Evolutionary conservation across 148 eudicot species (phyloP).

Genomic region (Rhododendron griersonianum): DNA sequence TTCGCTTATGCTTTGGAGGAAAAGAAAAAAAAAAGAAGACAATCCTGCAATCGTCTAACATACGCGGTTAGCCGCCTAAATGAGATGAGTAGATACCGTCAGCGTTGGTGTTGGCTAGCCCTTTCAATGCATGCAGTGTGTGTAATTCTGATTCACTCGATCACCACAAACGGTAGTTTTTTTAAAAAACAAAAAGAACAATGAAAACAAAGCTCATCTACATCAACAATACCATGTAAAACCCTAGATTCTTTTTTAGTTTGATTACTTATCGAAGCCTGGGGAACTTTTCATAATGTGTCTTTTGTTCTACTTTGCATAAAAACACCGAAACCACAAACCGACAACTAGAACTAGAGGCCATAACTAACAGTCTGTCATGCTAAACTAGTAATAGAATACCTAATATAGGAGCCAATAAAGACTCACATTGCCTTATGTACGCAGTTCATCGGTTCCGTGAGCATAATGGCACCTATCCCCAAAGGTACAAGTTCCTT

Average conservation of each 20-base stretch:
- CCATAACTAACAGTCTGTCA: background rate
- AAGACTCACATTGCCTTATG: constrained; percentile 15
- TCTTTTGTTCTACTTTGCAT: background rate
- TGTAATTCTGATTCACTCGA: background rate
- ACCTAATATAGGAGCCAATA: background rate
- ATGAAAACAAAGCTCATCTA: too few relatives aligned
- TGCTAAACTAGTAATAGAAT: background rate
- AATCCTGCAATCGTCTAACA: too few relatives aligned
- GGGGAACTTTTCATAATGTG: background rate
- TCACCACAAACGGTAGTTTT: background rate
- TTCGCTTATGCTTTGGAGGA: too few relatives aligned
- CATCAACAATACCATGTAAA: background rate
- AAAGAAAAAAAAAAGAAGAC: too few relatives aligned
- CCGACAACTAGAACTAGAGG: background rate
- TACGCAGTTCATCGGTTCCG: constrained; percentile 66
- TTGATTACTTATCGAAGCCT: background rate
- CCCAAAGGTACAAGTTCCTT: constrained; percentile 77
- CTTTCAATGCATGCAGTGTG: background rate
- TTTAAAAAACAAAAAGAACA: too few relatives aligned
- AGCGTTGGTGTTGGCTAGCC: too few relatives aligned
- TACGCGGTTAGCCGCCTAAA: background rate
- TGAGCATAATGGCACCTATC: constrained; percentile 87
- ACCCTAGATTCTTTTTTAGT: background rate
- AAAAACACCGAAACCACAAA: background rate
- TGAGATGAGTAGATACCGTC: background rate